Percentiles rank a stretch among this genome's conserved stretches.
These are phyloP conservation scores for Trapa bicornis DNA, from an alignment of 345 rosid species.

Conservation along the genomic window DNA sequence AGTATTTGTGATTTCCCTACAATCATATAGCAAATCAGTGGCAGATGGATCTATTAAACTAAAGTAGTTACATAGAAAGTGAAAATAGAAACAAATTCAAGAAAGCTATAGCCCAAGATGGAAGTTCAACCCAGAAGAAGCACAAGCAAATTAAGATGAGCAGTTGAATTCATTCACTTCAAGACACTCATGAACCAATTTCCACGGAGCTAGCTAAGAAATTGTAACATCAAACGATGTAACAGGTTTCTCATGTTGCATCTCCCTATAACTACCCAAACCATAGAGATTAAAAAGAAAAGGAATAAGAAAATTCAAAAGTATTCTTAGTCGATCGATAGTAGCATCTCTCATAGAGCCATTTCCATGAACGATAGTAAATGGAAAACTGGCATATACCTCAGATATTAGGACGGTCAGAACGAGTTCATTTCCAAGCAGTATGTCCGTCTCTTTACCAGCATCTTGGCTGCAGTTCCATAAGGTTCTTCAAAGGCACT, in stretches of 20 bases:
- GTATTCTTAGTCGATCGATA: not conserved
- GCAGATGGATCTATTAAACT: not conserved
- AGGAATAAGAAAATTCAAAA: not conserved
- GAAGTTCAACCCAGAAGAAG: not conserved
- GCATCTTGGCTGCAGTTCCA: conserved; percentile 78
- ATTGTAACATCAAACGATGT: not conserved
- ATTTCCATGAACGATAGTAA: too few relatives aligned
- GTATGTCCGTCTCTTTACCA: conserved; percentile 80
- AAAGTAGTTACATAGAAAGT: not conserved
- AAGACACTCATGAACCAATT: not conserved
- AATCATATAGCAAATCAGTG: not conserved
- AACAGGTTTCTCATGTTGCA: not conserved
- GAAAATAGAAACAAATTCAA: not conserved
- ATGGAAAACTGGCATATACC: not conserved
- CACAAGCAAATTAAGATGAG: not conserved
- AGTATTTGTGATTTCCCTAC: not conserved
- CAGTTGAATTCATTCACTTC: not conserved
- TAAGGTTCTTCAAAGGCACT: conserved; percentile 81
- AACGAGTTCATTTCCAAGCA: conserved; percentile 99
- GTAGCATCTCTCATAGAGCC: too few relatives aligned
- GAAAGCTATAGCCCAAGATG: not conserved
- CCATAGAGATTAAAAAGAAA: not conserved
- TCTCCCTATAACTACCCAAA: not conserved
- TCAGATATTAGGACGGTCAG: conserved; percentile 24
- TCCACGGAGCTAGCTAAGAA: not conserved